Evolutionary conservation across 768 basidiomycete genomes (phyloP).

Genomic region (Suillus placidus): DNA sequence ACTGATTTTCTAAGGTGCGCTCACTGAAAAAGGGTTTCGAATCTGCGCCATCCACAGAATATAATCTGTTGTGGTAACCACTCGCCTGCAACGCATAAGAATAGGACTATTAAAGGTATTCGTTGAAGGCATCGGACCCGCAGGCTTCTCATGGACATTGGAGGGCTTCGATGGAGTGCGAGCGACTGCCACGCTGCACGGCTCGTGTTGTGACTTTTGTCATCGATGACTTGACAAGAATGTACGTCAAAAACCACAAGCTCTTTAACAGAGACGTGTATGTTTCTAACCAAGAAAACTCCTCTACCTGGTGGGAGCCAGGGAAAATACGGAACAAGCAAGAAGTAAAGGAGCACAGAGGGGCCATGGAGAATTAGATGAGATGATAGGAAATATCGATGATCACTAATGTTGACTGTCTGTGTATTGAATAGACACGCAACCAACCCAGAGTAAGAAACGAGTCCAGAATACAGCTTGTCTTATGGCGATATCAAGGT

Average conservation of each 20-base stretch:
- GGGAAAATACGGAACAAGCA: background rate
- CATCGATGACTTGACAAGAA: no score
- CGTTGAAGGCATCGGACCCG: background rate
- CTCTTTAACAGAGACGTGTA: background rate
- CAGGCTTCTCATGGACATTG: no score
- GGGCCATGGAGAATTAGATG: no score
- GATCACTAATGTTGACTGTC: background rate
- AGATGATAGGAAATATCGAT: no score
- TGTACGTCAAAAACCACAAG: background rate
- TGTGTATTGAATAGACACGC: background rate
- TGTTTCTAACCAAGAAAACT: no score
- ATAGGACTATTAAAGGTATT: background rate
- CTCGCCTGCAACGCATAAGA: background rate
- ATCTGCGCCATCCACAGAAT: no score
- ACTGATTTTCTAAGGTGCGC: background rate
- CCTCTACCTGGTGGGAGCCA: no score
- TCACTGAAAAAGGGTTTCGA: background rate
- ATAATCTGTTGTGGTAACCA: background rate
- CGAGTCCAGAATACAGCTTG: background rate
- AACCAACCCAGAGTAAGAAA: background rate
- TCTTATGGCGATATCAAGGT: background rate
- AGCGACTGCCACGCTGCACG: no score
- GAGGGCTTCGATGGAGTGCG: background rate
- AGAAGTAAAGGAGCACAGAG: no score
- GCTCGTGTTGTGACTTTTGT: no score